Conservation (phyloP, 78 protist species). For the Guillardia theta region DNA sequence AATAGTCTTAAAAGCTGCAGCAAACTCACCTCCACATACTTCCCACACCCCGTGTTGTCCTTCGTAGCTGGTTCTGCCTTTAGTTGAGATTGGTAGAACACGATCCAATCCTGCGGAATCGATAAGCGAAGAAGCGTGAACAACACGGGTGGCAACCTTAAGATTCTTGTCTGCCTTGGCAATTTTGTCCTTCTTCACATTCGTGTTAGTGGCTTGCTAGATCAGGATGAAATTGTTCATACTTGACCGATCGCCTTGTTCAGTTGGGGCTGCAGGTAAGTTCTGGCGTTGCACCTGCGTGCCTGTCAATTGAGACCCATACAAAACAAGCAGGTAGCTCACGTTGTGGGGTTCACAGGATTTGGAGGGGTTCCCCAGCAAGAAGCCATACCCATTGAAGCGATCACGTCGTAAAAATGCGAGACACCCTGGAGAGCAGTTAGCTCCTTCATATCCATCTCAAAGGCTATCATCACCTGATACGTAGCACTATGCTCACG, state of each 20-base stretch:
- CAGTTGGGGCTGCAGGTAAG: conserved; percentile 49
- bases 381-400: neutral
- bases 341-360: conserved; percentile 38
- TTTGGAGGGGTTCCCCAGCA: conserved; percentile 44
- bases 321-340: too few relatives aligned
- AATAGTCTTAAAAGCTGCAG: neutral
- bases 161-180: conserved; percentile 23
- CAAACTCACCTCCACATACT: neutral
- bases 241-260: conserved; percentile 11
- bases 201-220: too few relatives aligned
- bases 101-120: neutral
- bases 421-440: neutral
- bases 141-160: neutral
- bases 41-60: conserved; percentile 20
- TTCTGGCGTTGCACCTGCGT: conserved; percentile 56
- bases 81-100: neutral
- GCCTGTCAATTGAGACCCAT: too few relatives aligned
- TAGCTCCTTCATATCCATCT: too few relatives aligned
- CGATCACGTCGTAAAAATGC: neutral
- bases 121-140: neutral
- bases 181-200: neutral
- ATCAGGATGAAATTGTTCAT: too few relatives aligned
- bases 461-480: too few relatives aligned
- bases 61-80: neutral
- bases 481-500: neutral